Base-by-base conservation (phyloP, 1,284 basidiomycete species). In the Apiotrichum montevideense region DNA sequence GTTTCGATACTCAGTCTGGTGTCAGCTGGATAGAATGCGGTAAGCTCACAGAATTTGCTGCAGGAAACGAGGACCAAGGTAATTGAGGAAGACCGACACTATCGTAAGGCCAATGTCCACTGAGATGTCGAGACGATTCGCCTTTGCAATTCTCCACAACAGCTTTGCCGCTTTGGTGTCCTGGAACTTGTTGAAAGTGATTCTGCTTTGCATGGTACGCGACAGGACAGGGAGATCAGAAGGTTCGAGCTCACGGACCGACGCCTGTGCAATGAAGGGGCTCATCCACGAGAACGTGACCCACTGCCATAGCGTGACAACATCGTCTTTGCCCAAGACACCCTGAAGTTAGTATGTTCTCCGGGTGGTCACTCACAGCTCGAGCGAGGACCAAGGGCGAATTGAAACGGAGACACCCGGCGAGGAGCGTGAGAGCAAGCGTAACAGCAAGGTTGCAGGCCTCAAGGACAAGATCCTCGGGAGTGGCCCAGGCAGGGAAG, bases 281-380 rank as follows among this genome's bases (percentile, higher is more conserved):
- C 85, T 82, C 46, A 91, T 81, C 77, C 89, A 92, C 2, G 82
- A 81, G 71, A 90, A 90, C 1, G 82, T 84, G 52, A 83, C 79
- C 86, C 88, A 90, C n/a, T 83, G 79, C 82, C 84, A 87, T 13
- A 91, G 76, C n/a, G 80, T 84, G 44, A 84, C 85, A 55, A 80
- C 78, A 68, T 91, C 88, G 72, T 92, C 88, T 3, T 40, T 40
- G 6, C 37, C 48, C 4, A 60, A 35, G 1, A 14, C 44, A 2
- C 55, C 34, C 37, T 58, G 47, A 37, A 34, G 35, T 35, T 35
- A 45, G 43, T n/a, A 9, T 15, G 6, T 14, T 32, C 15, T 37
- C 7, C 4, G 4, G 10, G 35, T 21, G 15, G 32, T 47, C 44
- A 61, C 68, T 60, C 50, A 70, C 69, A 49, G 73, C 55, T 35